Evolutionary conservation across 345 rosid genomes (phyloP).

Genomic region (Ricinus communis): DNA sequence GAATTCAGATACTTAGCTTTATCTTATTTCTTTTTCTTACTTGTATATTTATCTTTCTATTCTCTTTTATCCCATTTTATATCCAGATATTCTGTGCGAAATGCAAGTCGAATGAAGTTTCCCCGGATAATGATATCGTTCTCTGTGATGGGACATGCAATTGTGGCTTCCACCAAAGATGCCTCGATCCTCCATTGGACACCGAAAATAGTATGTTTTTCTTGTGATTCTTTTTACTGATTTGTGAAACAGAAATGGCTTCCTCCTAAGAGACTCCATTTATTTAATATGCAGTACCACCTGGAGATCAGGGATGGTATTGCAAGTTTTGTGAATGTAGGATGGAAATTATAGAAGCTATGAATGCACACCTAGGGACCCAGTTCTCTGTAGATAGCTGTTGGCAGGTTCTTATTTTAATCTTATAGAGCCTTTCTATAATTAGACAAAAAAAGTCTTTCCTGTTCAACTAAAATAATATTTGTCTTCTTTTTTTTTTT

Average conservation of each 20-base stretch:
- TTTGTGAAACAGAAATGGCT: conserved; percentile 13
- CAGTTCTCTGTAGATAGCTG: conserved; percentile 57
- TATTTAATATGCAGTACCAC: conserved; percentile 66
- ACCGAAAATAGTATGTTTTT: conserved; percentile 71
- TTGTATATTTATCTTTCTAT: conserved; percentile 12
- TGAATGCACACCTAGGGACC: conserved; percentile 95
- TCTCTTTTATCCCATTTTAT: conserved; percentile 11
- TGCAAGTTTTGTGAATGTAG: conserved; percentile 88
- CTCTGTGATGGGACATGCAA: conserved; percentile 98
- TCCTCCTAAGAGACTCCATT: conserved; percentile 15
- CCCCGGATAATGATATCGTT: conserved; percentile 81
- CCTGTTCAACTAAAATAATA: conserved; percentile 21
- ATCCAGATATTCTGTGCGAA: conserved; percentile 88
- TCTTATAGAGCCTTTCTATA: conserved; percentile 8
- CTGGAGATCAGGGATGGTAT: conserved; percentile 97
- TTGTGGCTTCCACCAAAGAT: conserved; percentile 90
- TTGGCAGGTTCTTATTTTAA: conserved; percentile 69
- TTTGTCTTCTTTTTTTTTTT: background rate
- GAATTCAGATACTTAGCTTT: background rate
- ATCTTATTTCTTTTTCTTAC: background rate
- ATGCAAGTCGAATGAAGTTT: conserved; percentile 85
- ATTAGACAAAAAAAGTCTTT: conserved; percentile 1
- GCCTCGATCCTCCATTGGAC: conserved; percentile 89
- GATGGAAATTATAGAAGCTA: conserved; percentile 82
- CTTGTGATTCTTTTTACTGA: conserved; percentile 6